Base-by-base conservation (phyloP, 1,139 yeast genomes). In the Geotrichum europaeum region DNA sequence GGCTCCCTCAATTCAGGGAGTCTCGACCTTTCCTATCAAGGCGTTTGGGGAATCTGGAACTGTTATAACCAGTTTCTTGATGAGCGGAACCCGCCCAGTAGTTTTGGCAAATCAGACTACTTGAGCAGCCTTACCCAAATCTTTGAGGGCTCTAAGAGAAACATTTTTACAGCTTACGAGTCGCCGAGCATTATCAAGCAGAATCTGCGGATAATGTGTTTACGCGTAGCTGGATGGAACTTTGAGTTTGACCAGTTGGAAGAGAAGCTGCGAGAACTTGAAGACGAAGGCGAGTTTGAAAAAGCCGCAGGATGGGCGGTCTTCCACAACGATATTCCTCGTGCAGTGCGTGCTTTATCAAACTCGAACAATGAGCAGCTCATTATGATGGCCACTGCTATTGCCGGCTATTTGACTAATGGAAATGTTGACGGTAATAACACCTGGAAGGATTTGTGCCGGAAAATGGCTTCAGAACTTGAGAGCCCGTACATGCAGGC, bases 261-360 rank as follows among this genome's bases (percentile, higher is more conserved):
- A 62, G 84, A 81, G 54, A 85, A 87, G 65, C 80, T 89, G 56
- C 76, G 77, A 45, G 77, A 79, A 52, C 77, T 92, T 53, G 82
- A 86, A 34, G 73, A 76, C 0, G 74, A 78, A 32, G 94, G 90
- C 0, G 81, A 83, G 64, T 82, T 82, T 63, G 96, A 90, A 65
- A 86, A 94, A 70, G 98, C 99, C 0, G 99, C 98, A 0, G 98
- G 96, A 0, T 90, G 97, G 96, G 97, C 98, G 0, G 94, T 91
- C 0, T 94, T 94, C 73, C 95, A 90, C 71, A 97, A 96, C 1
- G 89, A 91, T 72, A 88, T 94, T 1, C 81, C 83, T 4, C 81
- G 85, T 61, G 97, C 97, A 0, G 88, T 92, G 10, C 84, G 83
- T 43, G 86, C 90, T 13, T 76, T 94, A 60, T 77, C 79, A 1